phyloP scores from a whole-genome alignment of 306 rosid species.

The Vigna hirtella region DNA sequence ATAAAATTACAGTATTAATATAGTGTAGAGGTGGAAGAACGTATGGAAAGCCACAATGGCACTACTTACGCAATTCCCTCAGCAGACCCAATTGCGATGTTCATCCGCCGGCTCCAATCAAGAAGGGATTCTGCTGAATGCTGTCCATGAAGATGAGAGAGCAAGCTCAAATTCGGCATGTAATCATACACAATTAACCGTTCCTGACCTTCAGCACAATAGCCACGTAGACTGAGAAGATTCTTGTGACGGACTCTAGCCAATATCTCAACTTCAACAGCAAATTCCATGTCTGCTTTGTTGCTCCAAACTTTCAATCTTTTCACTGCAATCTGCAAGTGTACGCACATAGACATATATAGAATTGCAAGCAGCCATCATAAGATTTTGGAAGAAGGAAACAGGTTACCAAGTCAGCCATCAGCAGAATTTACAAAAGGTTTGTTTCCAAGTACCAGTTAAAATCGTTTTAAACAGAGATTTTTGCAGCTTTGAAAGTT shows the following conservation, averaged over 20 bases:
- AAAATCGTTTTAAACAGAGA: conserved; percentile 19
- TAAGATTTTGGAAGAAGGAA: background rate
- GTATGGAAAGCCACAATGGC: conserved; percentile 16
- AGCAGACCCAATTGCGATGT: conserved; percentile 87
- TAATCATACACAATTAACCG: conserved; percentile 90
- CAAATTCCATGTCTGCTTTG: conserved; percentile 93
- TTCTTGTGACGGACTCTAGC: conserved; percentile 98
- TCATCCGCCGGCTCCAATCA: conserved; percentile 87
- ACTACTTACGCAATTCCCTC: conserved; percentile 96
- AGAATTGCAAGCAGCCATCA: conserved; percentile 2
- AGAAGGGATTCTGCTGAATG: conserved; percentile 89
- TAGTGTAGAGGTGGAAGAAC: background rate
- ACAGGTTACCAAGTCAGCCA: background rate
- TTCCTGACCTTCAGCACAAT: conserved; percentile 98
- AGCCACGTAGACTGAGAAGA: conserved; percentile 92
- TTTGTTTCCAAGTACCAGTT: conserved; percentile 20
- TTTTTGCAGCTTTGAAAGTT: conserved; percentile 19
- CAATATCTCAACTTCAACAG: conserved; percentile 94
- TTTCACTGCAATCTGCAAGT: conserved; percentile 86
- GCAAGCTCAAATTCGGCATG: conserved; percentile 92
- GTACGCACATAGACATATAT: conserved; percentile 38
- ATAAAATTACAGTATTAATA: conserved; percentile 20
- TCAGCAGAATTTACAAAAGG: conserved; percentile 20
- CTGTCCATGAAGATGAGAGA: conserved; percentile 96
- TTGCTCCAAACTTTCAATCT: conserved; percentile 96